Base-by-base conservation (phyloP, 2,329 filamentous ascomycete genomes). In the Diaporthe capsici region DNA sequence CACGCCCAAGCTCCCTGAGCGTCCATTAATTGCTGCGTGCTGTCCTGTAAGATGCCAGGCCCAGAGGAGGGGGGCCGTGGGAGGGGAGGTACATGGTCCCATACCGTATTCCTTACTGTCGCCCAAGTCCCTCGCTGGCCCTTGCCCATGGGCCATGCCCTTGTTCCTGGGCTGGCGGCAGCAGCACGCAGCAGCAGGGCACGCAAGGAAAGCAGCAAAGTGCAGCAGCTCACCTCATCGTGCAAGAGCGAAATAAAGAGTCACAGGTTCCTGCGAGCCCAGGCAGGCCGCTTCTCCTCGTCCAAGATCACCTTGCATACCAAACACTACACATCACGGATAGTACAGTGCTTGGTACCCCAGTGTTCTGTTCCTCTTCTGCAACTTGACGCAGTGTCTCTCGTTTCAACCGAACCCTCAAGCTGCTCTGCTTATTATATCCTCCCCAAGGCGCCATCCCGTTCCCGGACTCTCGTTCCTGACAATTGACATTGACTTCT, bases 331-430 rank as follows among this genome's bases (percentile, higher is more conserved):
- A 37, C 22, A 12, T n/a, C 53, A 57, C 65, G 28, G 34, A 51
- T 34, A 57, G 37, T 44, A 44, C 39, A 17, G 31, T 60, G 28
- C 53, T n/a, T 37, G 37, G 22, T 22, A 60, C 28, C n/a, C 31
- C 15, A 42, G 22, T 49, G 37, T 49, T 37, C 58, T 51, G 44
- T 39, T 61, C 57, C 58, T 73, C 44, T 42, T 73, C 71, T 65
- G 71, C 71, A 73, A 63, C 60, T 53, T 53, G 65, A 39, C 49
- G 65, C 65, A 68, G 71, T 73, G 71, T 53, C 71, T 65, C 58
- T 73, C 71, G 71, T 73, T 73, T 73, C 58, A 65, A 73, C 44
- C 49, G 47, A 65, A 55, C 51, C 51, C 44, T 53, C 71, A 12
- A 55, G 47, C 53, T 55, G 47, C 51, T 51, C 20, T 55, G 51